Evolutionary conservation across 1,284 basidiomycete genomes (phyloP).

Genomic region (Rhizopogon hawkerae): DNA sequence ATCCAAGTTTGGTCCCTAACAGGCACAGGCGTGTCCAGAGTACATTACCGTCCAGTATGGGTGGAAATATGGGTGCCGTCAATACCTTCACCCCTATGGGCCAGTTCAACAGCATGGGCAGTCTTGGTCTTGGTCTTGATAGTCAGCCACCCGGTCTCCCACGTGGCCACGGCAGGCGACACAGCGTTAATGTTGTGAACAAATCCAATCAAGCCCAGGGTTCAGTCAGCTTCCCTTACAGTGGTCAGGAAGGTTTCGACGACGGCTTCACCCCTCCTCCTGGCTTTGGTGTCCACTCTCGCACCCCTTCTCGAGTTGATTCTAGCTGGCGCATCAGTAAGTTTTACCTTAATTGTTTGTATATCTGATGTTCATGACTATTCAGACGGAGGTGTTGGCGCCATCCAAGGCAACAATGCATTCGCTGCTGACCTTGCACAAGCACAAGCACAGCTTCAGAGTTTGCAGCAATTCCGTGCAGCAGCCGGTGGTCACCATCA

Average conservation of each 20-base stretch:
- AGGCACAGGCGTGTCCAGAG: conserved; percentile 87
- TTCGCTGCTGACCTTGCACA: conserved; percentile 81
- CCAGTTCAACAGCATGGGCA: conserved; percentile 54
- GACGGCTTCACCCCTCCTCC: conserved; percentile 60
- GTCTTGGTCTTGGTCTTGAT: conserved; percentile 55
- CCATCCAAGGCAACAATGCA: conserved; percentile 53
- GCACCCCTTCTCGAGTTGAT: conserved; percentile 69
- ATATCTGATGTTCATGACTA: conserved; percentile 9
- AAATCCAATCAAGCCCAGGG: conserved; percentile 47
- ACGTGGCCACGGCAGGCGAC: conserved; percentile 83
- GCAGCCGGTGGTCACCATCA: conserved; percentile 92
- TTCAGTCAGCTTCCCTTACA: conserved; percentile 46
- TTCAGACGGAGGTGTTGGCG: conserved; percentile 66
- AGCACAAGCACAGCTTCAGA: conserved; percentile 94
- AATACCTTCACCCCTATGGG: conserved; percentile 52
- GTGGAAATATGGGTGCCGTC: conserved; percentile 33
- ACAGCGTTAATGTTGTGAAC: conserved; percentile 90
- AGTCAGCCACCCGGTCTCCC: conserved; percentile 57
- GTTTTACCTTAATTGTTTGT: conserved; percentile 23
- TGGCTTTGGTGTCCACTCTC: conserved; percentile 59
- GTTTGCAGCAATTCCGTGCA: conserved; percentile 94
- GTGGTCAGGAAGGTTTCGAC: conserved; percentile 58
- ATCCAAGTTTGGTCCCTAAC: conserved; percentile 59
- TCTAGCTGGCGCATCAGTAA: conserved; percentile 83
- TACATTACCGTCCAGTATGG: conserved; percentile 58